Evolutionary conservation across 2,329 filamentous ascomycete species (phyloP).

Genomic region (Aspergillus glaucus): DNA sequence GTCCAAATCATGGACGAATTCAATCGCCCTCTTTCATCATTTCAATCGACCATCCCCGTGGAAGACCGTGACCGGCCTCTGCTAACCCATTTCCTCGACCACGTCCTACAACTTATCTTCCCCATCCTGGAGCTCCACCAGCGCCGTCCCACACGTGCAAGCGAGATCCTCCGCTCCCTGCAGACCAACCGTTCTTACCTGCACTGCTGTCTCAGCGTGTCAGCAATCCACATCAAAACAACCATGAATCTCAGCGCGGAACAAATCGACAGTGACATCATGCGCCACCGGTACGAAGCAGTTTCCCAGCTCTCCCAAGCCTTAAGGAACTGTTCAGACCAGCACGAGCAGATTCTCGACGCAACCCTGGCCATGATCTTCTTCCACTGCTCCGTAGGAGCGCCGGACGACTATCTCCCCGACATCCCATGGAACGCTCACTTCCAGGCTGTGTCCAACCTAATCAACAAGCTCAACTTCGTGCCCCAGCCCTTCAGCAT

Average conservation of each 20-base stretch:
- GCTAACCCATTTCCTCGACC: constrained; percentile 81
- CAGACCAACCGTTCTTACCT: constrained; percentile 87
- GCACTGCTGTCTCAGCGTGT: constrained; percentile 87
- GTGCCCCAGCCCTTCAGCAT: constrained; percentile 80
- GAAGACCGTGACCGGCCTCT: constrained; percentile 80
- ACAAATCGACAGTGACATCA: constrained; percentile 80
- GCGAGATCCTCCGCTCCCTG: constrained; percentile 77
- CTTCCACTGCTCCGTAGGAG: constrained; percentile 85
- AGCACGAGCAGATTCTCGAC: constrained; percentile 74
- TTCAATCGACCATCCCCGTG: constrained; percentile 37
- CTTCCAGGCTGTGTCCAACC: constrained; percentile 77
- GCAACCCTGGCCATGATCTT: constrained; percentile 92
- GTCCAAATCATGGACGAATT: not conserved
- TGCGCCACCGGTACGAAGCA: constrained; percentile 83
- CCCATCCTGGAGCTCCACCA: constrained; percentile 86
- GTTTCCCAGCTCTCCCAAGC: constrained; percentile 80
- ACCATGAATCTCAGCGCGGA: constrained; percentile 59
- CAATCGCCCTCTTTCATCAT: not conserved
- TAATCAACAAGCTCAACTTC: constrained; percentile 73
- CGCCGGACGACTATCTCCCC: constrained; percentile 74
- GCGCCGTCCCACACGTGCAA: constrained; percentile 69
- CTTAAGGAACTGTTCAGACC: constrained; percentile 71
- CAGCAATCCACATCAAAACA: constrained; percentile 84
- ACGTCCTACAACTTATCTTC: constrained; percentile 79
- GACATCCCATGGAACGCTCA: constrained; percentile 96